Evolutionary conservation across 371 early-diverging fungal genomes (phyloP), one percentile per base, ranked within the genome.

Genomic region (Fennellomyces sp.): DNA sequence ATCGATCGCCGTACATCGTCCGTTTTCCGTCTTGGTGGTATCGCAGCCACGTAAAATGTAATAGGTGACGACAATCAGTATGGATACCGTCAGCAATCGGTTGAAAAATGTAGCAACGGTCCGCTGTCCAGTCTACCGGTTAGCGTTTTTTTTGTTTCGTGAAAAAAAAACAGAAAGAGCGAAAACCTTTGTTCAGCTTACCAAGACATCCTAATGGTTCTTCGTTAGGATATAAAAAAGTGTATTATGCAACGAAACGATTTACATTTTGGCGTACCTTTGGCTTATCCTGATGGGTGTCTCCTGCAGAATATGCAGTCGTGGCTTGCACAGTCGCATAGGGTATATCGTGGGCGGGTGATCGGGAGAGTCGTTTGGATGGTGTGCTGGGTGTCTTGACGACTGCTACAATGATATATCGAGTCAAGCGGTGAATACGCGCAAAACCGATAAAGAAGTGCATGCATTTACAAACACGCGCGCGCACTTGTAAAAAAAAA

Each of bases 271-370:
- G 13, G 13, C 5, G 5, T 39, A n/a, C 13, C 39, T 19, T 39
- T 39, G 39, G 39, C 13, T 6, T 39, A n/a, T 2, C 17, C 17
- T 39, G 39, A 39, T 39, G 5, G 39, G 4, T 25, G 23, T 21
- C 21, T 12, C 21, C 1, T 45, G 45, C 45, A 45, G 45, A 25
- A 45, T 23, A 45, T 45, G 45, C n/a, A 5, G 45, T 15, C 10
- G 45, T 45, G 4, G n/a, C 23, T 45, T 45, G 45, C 21, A 45
- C 45, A 45, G 45, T 15, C 23, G 45, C 45, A 45, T 45, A 45
- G 23, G 45, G 23, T 45, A 45, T 23, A 45, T 45, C 21, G n/a
- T 45, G 45, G 5, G n/a, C 5, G 8, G 45, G 10, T 45, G 5
- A 4, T 45, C 23, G 17, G 12, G 45, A 23, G 17, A 21, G 23